Evolutionary conservation across 768 basidiomycete genomes (phyloP), one percentile per base, ranked within the genome.

Genomic region (Lactarius akahatsu): DNA sequence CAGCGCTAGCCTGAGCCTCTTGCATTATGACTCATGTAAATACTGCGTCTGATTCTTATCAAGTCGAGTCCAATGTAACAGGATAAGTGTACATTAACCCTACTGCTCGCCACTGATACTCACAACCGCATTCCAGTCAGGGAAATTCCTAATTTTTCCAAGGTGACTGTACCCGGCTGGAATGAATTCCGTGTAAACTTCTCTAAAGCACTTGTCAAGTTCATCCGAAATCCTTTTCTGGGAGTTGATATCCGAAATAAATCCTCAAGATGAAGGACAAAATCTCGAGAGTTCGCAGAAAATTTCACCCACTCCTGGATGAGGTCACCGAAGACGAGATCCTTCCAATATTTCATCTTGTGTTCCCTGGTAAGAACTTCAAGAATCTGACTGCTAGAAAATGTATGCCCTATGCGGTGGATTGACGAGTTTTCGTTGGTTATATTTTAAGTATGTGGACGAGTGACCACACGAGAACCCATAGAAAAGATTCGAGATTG

Each of bases 401-500:
- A 7, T 10, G 3, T 4, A 11, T 9, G n/a, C n/a, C 10, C n/a
- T 23, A 45, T 8, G 18, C 2, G 0, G 10, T 8, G 9, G 0
- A 45, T 47, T 23, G 3, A 4, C 3, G 10, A 4, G 5, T 4
- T 10, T n/a, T 3, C 9, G 45, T n/a, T 23, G 3, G 9, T 47
- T 9, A 23, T 3, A 1, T 3, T 23, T 15, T 30, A n/a, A 55
- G 34, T 5, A 57, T 47, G 6, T 47, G 41, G 20, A 20, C 9
- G 11, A 63, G 13, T 0, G 15, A n/a, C 41, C 55, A 63, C 2
- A 63, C n/a, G 5, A 63, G 16, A 2, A 58, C 2, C 57, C 56
- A 63, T 1, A 58, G n/a, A 28, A 57, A 63, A 0, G 57, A 63
- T 8, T 57, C 62, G 1, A 63, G 62, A 13, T 63, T 43, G 20